These are phyloP conservation scores for Senna tora DNA, from an alignment of 306 rosid genomes.

Conservation along the genomic window DNA sequence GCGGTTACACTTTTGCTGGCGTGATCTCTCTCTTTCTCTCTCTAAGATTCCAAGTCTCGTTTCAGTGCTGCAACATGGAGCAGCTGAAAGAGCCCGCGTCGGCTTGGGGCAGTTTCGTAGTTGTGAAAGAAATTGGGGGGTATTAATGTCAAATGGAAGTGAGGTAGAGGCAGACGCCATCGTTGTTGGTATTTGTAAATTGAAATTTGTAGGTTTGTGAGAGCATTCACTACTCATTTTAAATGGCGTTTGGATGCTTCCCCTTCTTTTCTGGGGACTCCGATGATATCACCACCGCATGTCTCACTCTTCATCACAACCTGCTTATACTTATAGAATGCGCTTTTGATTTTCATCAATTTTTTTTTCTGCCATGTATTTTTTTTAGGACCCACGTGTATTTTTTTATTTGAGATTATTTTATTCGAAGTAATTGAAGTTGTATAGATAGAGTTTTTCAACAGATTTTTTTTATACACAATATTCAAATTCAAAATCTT, in stretches of 20 bases:
- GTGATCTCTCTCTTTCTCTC: not conserved
- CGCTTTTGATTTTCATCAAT: not conserved
- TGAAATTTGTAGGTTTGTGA: not conserved
- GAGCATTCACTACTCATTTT: not conserved
- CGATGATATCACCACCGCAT: not conserved
- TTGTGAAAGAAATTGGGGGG: not conserved
- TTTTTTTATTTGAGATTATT: too few relatives aligned
- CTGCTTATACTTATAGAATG: not conserved
- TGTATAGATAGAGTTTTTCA: too few relatives aligned
- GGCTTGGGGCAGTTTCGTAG: not conserved
- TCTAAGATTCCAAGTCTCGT: not conserved
- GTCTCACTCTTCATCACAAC: not conserved
- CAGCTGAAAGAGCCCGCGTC: not conserved
- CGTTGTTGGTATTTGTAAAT: not conserved
- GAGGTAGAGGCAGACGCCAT: not conserved
- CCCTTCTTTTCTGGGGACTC: not conserved
- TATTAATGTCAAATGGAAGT: not conserved
- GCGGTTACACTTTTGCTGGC: not conserved
- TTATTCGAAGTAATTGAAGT: too few relatives aligned
- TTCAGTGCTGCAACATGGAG: not conserved
- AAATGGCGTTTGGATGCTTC: conserved; percentile 7
- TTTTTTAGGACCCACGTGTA: too few relatives aligned
- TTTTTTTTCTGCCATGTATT: too few relatives aligned
- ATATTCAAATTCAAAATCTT: too few relatives aligned
- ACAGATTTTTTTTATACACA: too few relatives aligned